Conservation (phyloP, 73 alveolate species). For the Paramecium biaurelia region DNA sequence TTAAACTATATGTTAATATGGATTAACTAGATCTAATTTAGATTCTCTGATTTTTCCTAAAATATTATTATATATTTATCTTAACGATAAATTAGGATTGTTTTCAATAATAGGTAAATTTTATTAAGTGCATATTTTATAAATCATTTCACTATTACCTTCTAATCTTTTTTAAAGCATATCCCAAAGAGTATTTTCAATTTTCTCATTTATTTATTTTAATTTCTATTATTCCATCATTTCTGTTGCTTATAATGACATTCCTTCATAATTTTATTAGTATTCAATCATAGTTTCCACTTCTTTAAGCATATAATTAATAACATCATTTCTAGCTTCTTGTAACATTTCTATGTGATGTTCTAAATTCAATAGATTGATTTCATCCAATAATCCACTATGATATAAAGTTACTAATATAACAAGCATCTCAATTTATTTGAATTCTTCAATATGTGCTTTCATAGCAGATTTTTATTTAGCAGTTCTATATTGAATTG, state of each 20-base stretch:
- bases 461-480: slow-evolving; percentile 55
- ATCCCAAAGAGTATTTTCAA: slow-evolving; percentile 13
- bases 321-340: slow-evolving; percentile 60
- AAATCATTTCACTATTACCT: slow-evolving; percentile 9
- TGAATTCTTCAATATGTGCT: slow-evolving; percentile 15
- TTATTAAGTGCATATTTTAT: neutral
- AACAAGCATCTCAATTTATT: slow-evolving; percentile 27
- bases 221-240: neutral
- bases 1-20: neutral
- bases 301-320: slow-evolving; percentile 43
- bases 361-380: neutral
- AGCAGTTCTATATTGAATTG: slow-evolving; percentile 35
- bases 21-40: neutral
- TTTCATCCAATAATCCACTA: slow-evolving; percentile 34
- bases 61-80: neutral
- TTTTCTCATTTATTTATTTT: neutral
- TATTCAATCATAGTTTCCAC: slow-evolving; percentile 45
- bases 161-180: neutral
- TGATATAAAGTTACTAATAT: slow-evolving; percentile 53
- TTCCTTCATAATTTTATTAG: slow-evolving; percentile 52
- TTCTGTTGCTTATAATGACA: neutral
- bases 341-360: slow-evolving; percentile 31
- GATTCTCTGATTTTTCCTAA: neutral
- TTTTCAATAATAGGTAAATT: neutral
- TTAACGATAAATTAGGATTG: neutral